Evolutionary conservation across 2,329 filamentous ascomycete species (phyloP).

Genomic region (Rosellinia necatrix): DNA sequence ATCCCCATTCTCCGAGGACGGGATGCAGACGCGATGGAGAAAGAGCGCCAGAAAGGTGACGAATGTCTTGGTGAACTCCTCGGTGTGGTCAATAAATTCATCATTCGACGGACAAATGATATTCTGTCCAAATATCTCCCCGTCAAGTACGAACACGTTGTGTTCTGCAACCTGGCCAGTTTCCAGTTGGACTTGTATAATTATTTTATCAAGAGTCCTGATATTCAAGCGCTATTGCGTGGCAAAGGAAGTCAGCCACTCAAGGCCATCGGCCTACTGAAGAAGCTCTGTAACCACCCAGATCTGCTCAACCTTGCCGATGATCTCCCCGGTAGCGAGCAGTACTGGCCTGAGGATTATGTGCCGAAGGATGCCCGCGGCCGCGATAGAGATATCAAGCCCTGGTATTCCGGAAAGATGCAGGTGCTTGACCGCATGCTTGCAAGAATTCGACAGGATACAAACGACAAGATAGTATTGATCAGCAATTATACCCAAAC

Average conservation of each 20-base stretch:
- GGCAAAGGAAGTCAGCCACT: conserved; percentile 95
- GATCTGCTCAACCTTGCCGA: conserved; percentile 83
- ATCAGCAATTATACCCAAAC: conserved; percentile 99
- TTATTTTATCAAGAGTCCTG: conserved; percentile 93
- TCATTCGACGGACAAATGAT: conserved; percentile 96
- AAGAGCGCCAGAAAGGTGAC: conserved; percentile 80
- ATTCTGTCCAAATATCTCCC: conserved; percentile 97
- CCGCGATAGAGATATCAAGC: conserved; percentile 87
- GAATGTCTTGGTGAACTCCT: conserved; percentile 82
- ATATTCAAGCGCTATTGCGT: conserved; percentile 87
- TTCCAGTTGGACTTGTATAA: conserved; percentile 96
- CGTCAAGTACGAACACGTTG: conserved; percentile 98
- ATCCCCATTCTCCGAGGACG: conserved; percentile 89
- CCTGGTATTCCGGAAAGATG: conserved; percentile 99
- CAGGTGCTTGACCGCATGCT: conserved; percentile 97
- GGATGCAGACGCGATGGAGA: conserved; percentile 85
- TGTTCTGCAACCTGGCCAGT: conserved; percentile 92
- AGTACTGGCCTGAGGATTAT: conserved; percentile 82
- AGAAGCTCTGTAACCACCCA: conserved; percentile 98
- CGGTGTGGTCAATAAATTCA: conserved; percentile 92
- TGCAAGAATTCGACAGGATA: conserved; percentile 90
- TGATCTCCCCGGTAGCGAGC: conserved; percentile 86
- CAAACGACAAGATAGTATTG: conserved; percentile 98
- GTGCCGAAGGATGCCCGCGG: conserved; percentile 86
- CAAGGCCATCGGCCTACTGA: conserved; percentile 94